These are phyloP conservation scores for Penicillium rolfsii DNA, from an alignment of 2,329 filamentous ascomycete species.

Conservation along the genomic window DNA sequence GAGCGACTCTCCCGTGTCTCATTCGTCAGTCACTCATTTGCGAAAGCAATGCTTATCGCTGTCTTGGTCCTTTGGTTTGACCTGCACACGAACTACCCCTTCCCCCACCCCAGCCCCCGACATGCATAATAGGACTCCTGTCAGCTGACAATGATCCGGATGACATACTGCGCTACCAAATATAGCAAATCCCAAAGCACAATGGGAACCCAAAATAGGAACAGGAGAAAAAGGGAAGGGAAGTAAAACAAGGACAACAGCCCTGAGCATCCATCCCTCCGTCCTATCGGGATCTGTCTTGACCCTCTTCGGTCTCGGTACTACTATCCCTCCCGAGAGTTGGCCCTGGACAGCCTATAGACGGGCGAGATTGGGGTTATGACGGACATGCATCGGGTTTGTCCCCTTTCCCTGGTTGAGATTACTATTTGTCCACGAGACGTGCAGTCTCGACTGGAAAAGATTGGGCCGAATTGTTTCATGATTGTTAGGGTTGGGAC, in stretches of 20 bases:
- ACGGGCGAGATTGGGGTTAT: constrained; percentile 18
- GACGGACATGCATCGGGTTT: constrained; percentile 6
- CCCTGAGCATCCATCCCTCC: no score
- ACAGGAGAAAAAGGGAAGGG: background rate
- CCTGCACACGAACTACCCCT: background rate
- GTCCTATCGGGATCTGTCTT: background rate
- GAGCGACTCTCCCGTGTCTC: no score
- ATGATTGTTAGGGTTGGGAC: background rate
- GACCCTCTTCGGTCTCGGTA: constrained; percentile 7
- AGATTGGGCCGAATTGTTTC: constrained; percentile 3
- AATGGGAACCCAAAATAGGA: background rate
- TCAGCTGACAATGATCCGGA: constrained; percentile 8
- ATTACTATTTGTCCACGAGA: constrained; percentile 5
- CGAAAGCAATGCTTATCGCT: background rate
- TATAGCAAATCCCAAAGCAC: background rate
- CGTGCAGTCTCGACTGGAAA: background rate
- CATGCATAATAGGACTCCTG: background rate
- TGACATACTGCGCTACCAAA: background rate
- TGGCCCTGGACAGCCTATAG: background rate
- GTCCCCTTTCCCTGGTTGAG: constrained; percentile 12
- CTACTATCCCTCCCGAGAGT: constrained; percentile 14
- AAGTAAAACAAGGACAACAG: background rate
- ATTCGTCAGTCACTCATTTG: background rate
- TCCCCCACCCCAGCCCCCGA: background rate
- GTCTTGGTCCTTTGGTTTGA: background rate